Percentiles rank a stretch among this genome's conserved stretches.
Conservation (phyloP, 2,329 filamentous ascomycete species). For the Paraconiothyrium sp. region DNA sequence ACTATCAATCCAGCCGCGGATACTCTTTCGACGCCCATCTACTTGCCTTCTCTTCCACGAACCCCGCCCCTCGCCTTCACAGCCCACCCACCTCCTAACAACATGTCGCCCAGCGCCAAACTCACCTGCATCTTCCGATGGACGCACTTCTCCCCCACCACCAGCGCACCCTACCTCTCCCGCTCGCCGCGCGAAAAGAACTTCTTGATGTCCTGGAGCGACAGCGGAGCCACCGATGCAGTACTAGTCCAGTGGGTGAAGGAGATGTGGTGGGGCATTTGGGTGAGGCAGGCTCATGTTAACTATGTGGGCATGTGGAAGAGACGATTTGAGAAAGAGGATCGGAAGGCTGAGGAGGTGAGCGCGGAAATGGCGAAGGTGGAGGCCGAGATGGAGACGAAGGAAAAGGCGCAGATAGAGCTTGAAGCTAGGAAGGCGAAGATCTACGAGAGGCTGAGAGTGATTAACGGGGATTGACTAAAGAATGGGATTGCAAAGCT, state of each 20-base stretch:
- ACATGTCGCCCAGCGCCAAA: slow-evolving; percentile 33
- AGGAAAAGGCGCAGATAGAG: not conserved
- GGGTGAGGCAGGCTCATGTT: slow-evolving; percentile 32
- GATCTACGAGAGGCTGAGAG: slow-evolving; percentile 17
- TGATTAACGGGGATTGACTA: slow-evolving; percentile 9
- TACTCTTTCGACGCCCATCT: slow-evolving; percentile 16
- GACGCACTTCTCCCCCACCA: slow-evolving; percentile 31
- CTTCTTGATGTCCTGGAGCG: slow-evolving; percentile 33
- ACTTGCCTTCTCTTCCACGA: slow-evolving; percentile 25
- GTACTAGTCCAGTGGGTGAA: slow-evolving; percentile 28
- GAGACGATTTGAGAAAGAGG: slow-evolving; percentile 33
- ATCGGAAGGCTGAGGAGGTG: slow-evolving; percentile 13
- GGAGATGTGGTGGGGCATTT: slow-evolving; percentile 37
- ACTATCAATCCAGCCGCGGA: too few relatives aligned
- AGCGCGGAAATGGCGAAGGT: slow-evolving; percentile 8
- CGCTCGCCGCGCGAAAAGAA: slow-evolving; percentile 30
- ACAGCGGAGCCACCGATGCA: slow-evolving; percentile 26
- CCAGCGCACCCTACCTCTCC: slow-evolving; percentile 25
- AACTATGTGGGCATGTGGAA: slow-evolving; percentile 40
- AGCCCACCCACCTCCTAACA: slow-evolving; percentile 26
- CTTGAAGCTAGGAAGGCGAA: slow-evolving; percentile 13
- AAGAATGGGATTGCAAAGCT: not conserved
- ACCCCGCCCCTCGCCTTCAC: slow-evolving; percentile 21
- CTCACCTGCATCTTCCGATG: slow-evolving; percentile 40
- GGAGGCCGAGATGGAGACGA: not conserved